These are phyloP conservation scores for Mycena capillaripes DNA, from an alignment of 768 basidiomycete species.

Conservation along the genomic window DNA sequence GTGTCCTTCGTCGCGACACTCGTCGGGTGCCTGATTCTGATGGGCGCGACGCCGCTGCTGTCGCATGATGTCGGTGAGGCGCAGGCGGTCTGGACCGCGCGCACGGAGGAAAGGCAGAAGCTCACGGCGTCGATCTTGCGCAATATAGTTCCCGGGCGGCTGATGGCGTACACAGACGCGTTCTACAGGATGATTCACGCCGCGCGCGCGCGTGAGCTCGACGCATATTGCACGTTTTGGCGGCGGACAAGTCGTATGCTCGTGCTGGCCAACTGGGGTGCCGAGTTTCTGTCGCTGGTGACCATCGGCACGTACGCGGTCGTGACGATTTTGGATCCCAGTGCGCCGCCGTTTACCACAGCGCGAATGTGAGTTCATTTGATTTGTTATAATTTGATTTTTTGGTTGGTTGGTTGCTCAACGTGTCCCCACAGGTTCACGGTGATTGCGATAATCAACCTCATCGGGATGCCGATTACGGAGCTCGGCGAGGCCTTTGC, in stretches of 20 bases:
- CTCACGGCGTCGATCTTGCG: conserved; percentile 17
- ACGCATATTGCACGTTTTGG: background rate
- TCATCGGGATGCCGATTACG: conserved; percentile 25
- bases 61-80: conserved; percentile 15
- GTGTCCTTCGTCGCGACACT: conserved; percentile 15
- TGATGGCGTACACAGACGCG: conserved; percentile 23
- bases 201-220: conserved; percentile 17
- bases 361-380: conserved; percentile 12
- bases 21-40: conserved; percentile 2
- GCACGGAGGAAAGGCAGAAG: conserved; percentile 5
- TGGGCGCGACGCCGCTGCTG: conserved; percentile 13
- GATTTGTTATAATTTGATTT: background rate
- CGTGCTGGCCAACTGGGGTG: conserved; percentile 19
- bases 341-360: background rate
- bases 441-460: conserved; percentile 16
- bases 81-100: conserved; percentile 15
- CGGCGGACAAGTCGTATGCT: conserved; percentile 12
- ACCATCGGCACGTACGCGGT: conserved; percentile 20
- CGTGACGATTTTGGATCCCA: conserved; percentile 14
- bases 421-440: background rate
- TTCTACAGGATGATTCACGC: conserved; percentile 14
- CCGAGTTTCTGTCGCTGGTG: conserved; percentile 14
- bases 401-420: background rate
- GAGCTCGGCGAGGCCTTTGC: conserved; percentile 23
- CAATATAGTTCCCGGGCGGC: conserved; percentile 17